Evolutionary conservation across 768 basidiomycete species (phyloP), one percentile per base, ranked within the genome.

Genomic region (Termitomyces heimii): DNA sequence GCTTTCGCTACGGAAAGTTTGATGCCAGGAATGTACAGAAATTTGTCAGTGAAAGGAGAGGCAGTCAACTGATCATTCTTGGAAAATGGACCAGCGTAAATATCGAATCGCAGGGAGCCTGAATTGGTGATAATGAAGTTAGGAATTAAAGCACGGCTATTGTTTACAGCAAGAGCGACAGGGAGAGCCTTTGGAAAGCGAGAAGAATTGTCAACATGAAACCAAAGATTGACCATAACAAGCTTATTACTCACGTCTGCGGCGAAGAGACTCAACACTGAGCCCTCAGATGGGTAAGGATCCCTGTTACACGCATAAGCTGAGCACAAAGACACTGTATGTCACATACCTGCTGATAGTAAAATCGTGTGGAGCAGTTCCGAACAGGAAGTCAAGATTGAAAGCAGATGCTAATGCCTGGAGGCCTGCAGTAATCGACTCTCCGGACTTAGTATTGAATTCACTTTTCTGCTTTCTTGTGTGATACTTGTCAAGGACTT

Each of bases 51-150:
- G 65, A 89, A 94, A 0, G 92, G 89, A 8, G 82, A 84, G 0
- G 82, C 81, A 0, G 89, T 88, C 37, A 92, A 78, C 63, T 91
- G 85, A 67, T 94, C 90, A 66, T 93, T 89, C 68, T 84, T 83
- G 24, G 86, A 87, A 71, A 94, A 93, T 3, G 82, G 63, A 2
- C 91, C 91, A 1, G 76, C 62, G 65, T 82, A 84, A 53, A 92
- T 68, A 61, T 87, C 81, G 70, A 84, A 90, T 46, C 89, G 82
- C 64, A 82, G 74, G 9, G 76, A 81, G 13, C 83, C 88, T 1
- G 86, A 82, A 69, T 89, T 85, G 55, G 76, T 71, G 57, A 91
- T 81, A 66, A 88, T 81, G 62, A 89, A 73, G 60, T 79, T 83
- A 40, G 88, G 84, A 48, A 81, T 79, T 2, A 68, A 68, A 4